Evolutionary conservation across 176 grass and related monocot genomes (phyloP), one percentile per base, ranked within the genome.

Genomic region (Oryza coarctata): DNA sequence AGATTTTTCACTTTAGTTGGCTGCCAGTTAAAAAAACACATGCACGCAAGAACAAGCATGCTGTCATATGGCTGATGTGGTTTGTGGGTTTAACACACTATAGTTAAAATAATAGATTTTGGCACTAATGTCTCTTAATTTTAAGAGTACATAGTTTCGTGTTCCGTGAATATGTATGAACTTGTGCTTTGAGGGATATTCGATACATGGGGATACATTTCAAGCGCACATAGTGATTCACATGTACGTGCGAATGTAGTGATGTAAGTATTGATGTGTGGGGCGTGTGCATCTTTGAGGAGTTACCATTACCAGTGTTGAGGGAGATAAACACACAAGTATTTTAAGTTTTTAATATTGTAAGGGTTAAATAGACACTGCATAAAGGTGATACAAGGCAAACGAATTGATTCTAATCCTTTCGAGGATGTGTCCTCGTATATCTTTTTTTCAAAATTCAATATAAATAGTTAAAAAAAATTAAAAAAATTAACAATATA

Each of bases 281-380:
- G 13, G 4, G 12, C 0, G 0, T 44, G 3, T 44, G 3, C 2
- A 0, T 15, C 12, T 44, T 47, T 17, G 1, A 3, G 2, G 12
- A 3, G 4, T 13, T 43, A 38, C 1, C 2, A 44, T 14, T 14
- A 4, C 3, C 2, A 47, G 0, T 15, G 13, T 49, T 6, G 13
- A 55, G 6, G 5, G 18, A 45, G 50, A 0, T 55, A 55, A 55
- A 6, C 18, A 22, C 50, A 52, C 47, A 20, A 7, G 4, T 17
- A 7, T 52, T 52, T 20, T 5, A 52, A 52, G 13, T 18, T 52
- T 50, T 52, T 14, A 47, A 28, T 55, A 27, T 35, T 81, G 81
- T 47, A 68, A 45, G 35, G 38, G 38, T 39, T 88, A 84, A 88
- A 61, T 65, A 63, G 31, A 8, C 38, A 40, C 1, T 0, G 14